A percentile compares a stretch with the other conserved stretches of the same genome.
Conservation (phyloP, 352 stramenopile species). For the Globisporangium apiculatum region DNA sequence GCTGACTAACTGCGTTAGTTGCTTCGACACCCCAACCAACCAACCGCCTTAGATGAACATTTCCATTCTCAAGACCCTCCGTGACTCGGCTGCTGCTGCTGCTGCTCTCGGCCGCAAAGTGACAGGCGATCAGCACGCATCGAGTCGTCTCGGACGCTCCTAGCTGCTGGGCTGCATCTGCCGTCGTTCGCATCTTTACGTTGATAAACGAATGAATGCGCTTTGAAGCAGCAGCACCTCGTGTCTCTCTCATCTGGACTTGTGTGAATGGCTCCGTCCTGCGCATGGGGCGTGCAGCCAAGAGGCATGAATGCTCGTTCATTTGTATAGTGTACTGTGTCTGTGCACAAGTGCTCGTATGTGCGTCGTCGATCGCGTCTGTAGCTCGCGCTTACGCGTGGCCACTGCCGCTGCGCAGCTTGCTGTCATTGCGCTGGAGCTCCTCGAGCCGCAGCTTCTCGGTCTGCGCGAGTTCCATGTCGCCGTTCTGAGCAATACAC, state of each 20-base stretch:
- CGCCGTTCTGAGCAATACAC: conserved; percentile 24
- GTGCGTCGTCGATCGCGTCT: conserved; percentile 1
- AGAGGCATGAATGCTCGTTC: background rate
- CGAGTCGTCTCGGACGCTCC: too few species aligned
- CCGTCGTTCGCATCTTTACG: too few species aligned
- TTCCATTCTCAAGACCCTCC: background rate
- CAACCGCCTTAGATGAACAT: background rate
- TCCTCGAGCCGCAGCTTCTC: conserved; percentile 71
- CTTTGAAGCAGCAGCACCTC: too few species aligned
- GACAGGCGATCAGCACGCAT: background rate
- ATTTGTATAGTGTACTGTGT: background rate
- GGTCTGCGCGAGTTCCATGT: conserved; percentile 45
- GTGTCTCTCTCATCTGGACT: too few species aligned
- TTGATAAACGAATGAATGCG: too few species aligned
- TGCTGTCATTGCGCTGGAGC: conserved; percentile 52
- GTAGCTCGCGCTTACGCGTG: background rate
- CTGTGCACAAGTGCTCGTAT: background rate
- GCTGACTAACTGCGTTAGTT: too few species aligned
- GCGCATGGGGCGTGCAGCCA: too few species aligned
- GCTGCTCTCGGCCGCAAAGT: background rate
- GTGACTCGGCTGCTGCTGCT: too few species aligned
- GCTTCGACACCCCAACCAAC: background rate
- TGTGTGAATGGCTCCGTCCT: too few species aligned
- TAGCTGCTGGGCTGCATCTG: too few species aligned
- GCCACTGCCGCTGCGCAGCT: conserved; percentile 18